phyloP scores from a whole-genome alignment of 2,329 filamentous ascomycete species.

The Ophidiomyces ophidiicola region DNA sequence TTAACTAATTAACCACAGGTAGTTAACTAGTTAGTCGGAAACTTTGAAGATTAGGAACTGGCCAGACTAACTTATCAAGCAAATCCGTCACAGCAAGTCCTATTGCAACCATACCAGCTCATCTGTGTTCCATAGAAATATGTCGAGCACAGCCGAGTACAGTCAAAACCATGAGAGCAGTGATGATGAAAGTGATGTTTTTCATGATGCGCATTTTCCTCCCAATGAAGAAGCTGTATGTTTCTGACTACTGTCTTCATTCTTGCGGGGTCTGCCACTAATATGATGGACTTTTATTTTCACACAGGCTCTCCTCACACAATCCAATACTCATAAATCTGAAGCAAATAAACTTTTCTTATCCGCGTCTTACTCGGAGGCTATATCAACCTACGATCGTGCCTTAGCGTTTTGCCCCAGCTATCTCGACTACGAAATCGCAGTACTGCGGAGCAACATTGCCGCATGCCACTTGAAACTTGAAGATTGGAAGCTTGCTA shows the following conservation, averaged over 20 bases:
- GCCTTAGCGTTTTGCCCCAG: slow-evolving; percentile 67
- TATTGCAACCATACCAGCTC: no score
- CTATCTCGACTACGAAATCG: slow-evolving; percentile 77
- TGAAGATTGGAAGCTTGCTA: slow-evolving; percentile 70
- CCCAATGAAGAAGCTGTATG: slow-evolving; percentile 38
- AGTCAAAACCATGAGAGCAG: not conserved
- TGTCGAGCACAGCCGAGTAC: slow-evolving; percentile 1
- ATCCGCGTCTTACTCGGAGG: slow-evolving; percentile 57
- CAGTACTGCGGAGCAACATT: slow-evolving; percentile 78
- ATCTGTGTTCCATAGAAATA: no score
- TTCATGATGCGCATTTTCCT: slow-evolving; percentile 35
- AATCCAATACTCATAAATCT: slow-evolving; percentile 61
- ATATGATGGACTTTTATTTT: no score
- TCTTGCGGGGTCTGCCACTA: no score
- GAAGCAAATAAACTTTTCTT: slow-evolving; percentile 72
- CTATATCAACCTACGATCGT: slow-evolving; percentile 70
- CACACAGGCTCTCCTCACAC: slow-evolving; percentile 50
- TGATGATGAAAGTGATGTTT: slow-evolving; percentile 28
- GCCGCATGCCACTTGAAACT: slow-evolving; percentile 79
- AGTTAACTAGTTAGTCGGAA: no score
- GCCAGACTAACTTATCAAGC: no score
- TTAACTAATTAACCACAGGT: no score
- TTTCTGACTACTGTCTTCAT: no score
- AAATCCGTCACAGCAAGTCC: no score
- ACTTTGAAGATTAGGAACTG: no score